Conservation (phyloP, 75 land plant genomes). For the Gnetum montanum region DNA sequence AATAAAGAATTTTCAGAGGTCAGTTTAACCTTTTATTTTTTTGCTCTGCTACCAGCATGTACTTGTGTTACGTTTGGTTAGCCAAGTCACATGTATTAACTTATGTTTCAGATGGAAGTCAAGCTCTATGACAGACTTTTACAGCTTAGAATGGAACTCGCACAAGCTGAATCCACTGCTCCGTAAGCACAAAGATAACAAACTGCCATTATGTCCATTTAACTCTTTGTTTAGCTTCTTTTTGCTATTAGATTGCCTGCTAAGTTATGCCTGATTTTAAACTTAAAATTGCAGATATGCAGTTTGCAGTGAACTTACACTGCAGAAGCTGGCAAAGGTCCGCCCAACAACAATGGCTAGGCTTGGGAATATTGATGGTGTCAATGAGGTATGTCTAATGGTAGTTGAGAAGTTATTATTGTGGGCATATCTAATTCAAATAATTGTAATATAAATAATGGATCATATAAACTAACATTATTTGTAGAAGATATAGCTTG, state of each 20-base stretch:
- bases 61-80: background rate
- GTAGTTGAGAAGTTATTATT: no score
- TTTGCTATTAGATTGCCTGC: background rate
- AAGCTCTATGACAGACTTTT: slow-evolving; percentile 48
- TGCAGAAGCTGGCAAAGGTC: slow-evolving; percentile 51
- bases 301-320: slow-evolving; percentile 69
- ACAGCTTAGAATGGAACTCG: slow-evolving; percentile 48
- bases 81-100: background rate
- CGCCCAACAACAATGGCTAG: slow-evolving; percentile 76
- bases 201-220: no score
- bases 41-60: background rate
- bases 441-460: no score
- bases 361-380: slow-evolving; percentile 77
- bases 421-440: no score
- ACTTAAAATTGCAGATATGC: slow-evolving; percentile 73
- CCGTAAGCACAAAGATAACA: slow-evolving; percentile 42
- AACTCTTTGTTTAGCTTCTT: no score
- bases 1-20: slow-evolving; percentile 57
- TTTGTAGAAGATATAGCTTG: no score
- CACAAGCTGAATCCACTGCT: slow-evolving; percentile 52
- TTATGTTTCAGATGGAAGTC: slow-evolving; percentile 36
- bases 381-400: slow-evolving; percentile 68
- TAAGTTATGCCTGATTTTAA: no score
- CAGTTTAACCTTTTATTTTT: no score
- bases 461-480: no score